Base-by-base conservation (phyloP, 768 basidiomycete species). In the Galerina marginata region DNA sequence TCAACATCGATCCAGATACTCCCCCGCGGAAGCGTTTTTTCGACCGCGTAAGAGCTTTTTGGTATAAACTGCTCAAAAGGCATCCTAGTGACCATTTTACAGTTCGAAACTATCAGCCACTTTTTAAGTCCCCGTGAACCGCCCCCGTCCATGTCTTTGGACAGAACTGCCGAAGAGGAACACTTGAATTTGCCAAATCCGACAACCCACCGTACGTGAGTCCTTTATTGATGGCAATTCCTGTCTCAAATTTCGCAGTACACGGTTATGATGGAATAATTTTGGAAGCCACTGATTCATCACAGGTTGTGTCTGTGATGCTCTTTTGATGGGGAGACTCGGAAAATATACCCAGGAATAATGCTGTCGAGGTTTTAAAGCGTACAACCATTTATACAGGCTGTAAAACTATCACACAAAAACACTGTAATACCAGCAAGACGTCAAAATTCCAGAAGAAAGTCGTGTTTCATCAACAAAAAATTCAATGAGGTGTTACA, bases 261-360 rank as follows among this genome's bases (percentile, higher is more conserved):
- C 79, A 91, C 60, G 92, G 92, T 33, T 93, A 91, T 67, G 88
- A 93, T 60, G 92, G 93, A 23, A 83, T 92, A 44, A 86, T 93
- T 51, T 72, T 93, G 29, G 93, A 95, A 67, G 89, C 90, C 11
- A 86, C 90, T 10, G 89, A 91, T 63, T 81, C 86, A 20, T 92
- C 89, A 2, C 91, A 92, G 66, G 88, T 95, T 26, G 83, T 89
- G 15, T 79, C 88, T 33, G 87, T 94, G 9, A 89, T 81, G 67
- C 71, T 93, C 46, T 90, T 92, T 72, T 90, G 61, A 73, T 50
- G 14, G 10, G 16, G 44, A 20, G 40, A 38, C 12, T 20, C 50
- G 12, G 11, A 40, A 38, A 26, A 15, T 43, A 48, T 40, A 7
- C 29, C 7, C 7, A 5, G 7, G 29, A 33, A 33, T 33, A 33